Conservation (phyloP, 352 stramenopile species). For the Pythium pyrilobum region DNA sequence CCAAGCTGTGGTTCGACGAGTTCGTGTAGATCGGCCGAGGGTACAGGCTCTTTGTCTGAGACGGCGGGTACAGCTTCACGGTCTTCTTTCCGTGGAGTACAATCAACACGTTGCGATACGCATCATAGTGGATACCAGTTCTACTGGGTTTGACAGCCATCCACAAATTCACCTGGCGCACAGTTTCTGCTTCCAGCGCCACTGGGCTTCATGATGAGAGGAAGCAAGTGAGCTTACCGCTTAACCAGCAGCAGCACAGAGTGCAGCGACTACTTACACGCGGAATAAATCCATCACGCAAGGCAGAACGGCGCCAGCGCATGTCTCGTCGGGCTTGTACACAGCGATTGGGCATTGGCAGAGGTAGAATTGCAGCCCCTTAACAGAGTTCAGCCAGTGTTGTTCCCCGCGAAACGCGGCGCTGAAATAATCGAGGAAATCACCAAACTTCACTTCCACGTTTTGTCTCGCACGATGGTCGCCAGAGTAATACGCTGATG, state of each 20-base stretch:
- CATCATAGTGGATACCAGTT: slow-evolving; percentile 79
- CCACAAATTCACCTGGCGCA: slow-evolving; percentile 86
- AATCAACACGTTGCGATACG: slow-evolving; percentile 73
- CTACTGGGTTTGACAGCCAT: slow-evolving; percentile 52
- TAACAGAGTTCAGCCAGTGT: slow-evolving; percentile 70
- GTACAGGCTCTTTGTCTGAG: slow-evolving; percentile 44
- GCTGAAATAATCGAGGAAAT: slow-evolving; percentile 74
- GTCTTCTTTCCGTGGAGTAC: slow-evolving; percentile 67
- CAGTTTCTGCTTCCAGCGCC: slow-evolving; percentile 25
- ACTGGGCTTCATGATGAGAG: slow-evolving; percentile 24
- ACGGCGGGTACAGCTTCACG: slow-evolving; percentile 67
- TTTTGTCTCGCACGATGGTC: slow-evolving; percentile 56
- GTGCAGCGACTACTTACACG: slow-evolving; percentile 51
- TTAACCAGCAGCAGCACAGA: not conserved
- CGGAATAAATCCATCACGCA: slow-evolving; percentile 49
- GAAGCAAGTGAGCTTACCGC: not conserved
- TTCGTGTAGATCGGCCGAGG: slow-evolving; percentile 61
- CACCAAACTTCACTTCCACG: slow-evolving; percentile 74
- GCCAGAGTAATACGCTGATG: slow-evolving; percentile 45
- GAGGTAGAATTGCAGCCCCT: slow-evolving; percentile 78
- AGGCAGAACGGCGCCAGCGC: slow-evolving; percentile 34
- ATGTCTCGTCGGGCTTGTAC: slow-evolving; percentile 39
- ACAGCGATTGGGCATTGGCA: slow-evolving; percentile 77
- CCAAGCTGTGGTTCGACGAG: slow-evolving; percentile 71
- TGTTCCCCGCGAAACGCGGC: slow-evolving; percentile 25